Percentiles rank a stretch among this genome's conserved stretches.
These are phyloP conservation scores for Phytophthora pini DNA, from an alignment of 352 stramenopile genomes.

Conservation along the genomic window DNA sequence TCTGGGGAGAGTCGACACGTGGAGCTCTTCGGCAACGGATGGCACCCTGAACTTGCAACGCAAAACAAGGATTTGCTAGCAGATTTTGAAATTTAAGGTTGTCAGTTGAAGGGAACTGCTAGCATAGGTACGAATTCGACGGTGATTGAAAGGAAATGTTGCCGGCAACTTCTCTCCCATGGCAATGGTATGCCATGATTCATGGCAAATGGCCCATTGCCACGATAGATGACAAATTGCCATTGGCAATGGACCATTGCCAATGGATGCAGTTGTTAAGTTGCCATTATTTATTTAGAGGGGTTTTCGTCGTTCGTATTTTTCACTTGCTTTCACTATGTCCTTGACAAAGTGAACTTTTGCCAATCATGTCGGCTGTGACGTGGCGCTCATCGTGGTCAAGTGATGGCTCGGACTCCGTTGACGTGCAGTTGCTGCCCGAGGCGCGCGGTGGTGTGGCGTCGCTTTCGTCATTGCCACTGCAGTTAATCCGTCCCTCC, in stretches of 20 bases:
- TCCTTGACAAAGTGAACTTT: neutral
- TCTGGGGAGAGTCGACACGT: constrained; percentile 28
- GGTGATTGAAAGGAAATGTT: too few relatives aligned
- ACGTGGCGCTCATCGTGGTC: constrained; percentile 36
- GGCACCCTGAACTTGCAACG: neutral
- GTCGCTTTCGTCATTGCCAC: constrained; percentile 21
- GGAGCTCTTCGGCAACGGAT: constrained; percentile 13
- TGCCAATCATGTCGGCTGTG: constrained; percentile 26
- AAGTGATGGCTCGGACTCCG: neutral
- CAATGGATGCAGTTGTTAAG: too few relatives aligned
- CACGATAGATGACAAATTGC: too few relatives aligned
- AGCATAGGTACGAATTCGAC: too few relatives aligned
- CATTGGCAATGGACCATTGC: too few relatives aligned
- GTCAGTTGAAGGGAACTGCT: too few relatives aligned
- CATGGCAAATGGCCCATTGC: too few relatives aligned
- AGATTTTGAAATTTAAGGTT: too few relatives aligned
- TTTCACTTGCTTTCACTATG: constrained; percentile 30
- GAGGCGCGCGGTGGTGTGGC: constrained; percentile 8
- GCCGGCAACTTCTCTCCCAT: too few relatives aligned
- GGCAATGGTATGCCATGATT: too few relatives aligned
- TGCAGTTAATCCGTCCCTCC: constrained; percentile 25
- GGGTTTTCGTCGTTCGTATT: constrained; percentile 11
- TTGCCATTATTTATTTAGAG: constrained; percentile 9
- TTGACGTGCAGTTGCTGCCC: constrained; percentile 15
- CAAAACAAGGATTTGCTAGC: neutral